phyloP scores from a whole-genome alignment of 2,329 filamentous ascomycete genomes.

The Orbilia ellipsospora region DNA sequence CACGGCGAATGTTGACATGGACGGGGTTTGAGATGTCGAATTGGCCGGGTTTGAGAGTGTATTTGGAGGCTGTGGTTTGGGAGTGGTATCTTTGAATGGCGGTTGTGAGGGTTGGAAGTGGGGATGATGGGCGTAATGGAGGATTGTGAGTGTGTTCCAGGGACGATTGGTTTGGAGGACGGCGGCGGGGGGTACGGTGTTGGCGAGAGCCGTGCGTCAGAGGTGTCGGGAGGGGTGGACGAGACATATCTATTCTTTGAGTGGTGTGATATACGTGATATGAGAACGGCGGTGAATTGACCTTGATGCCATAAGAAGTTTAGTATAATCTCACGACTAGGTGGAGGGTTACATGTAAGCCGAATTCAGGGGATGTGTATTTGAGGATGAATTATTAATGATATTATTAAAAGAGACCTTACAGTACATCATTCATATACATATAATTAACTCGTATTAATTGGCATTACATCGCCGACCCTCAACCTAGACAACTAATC shows the following conservation, averaged over 20 bases:
- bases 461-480: background rate
- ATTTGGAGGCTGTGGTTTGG: background rate
- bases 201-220: background rate
- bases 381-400: too few species aligned
- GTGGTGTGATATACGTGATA: too few species aligned
- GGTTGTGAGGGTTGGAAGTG: background rate
- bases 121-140: background rate
- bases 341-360: too few species aligned
- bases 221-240: background rate
- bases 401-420: too few species aligned
- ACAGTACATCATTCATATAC: background rate
- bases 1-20: slow-evolving; percentile 10
- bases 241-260: background rate
- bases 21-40: slow-evolving; percentile 25
- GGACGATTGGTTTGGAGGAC: background rate
- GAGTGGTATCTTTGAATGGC: background rate
- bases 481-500: background rate
- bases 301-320: background rate
- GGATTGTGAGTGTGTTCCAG: background rate
- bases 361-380: too few species aligned
- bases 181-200: background rate
- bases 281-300: background rate
- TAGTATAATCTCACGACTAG: too few species aligned
- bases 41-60: background rate
- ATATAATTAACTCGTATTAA: background rate